These are phyloP conservation scores for Talaromyces atroroseus DNA, from an alignment of 2,329 filamentous ascomycete genomes.

Conservation along the genomic window DNA sequence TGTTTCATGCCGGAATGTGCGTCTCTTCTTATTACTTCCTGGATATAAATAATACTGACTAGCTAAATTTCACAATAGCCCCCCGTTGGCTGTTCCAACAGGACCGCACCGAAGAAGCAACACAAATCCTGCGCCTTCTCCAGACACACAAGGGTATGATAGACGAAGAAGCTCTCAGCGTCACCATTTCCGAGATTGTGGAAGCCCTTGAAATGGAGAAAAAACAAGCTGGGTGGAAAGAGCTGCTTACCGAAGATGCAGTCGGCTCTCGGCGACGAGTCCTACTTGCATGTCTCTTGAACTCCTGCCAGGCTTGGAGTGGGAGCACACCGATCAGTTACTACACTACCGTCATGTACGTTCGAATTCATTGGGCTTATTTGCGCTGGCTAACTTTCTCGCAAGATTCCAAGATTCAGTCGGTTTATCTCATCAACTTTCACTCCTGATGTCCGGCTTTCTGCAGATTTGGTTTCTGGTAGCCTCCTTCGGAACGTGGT, in stretches of 20 bases:
- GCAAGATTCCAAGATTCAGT: constrained; percentile 17
- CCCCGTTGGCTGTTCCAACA: constrained; percentile 21
- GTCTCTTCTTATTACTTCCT: neutral
- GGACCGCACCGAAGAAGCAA: constrained; percentile 16
- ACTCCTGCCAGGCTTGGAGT: constrained; percentile 19
- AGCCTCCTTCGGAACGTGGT: constrained; percentile 22
- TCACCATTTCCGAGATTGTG: constrained; percentile 13
- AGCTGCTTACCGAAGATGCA: constrained; percentile 16
- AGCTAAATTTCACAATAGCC: constrained; percentile 5
- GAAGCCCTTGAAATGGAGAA: constrained; percentile 14
- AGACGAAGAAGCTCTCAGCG: constrained; percentile 18
- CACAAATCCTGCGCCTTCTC: constrained; percentile 18
- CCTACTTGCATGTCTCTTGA: constrained; percentile 14
- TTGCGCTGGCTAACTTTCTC: neutral
- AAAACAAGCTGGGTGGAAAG: constrained; percentile 16
- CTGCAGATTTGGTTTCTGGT: constrained; percentile 24
- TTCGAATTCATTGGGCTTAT: neutral
- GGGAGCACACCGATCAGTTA: constrained; percentile 27
- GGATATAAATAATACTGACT: neutral
- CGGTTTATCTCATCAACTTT: constrained; percentile 18
- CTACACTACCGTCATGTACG: constrained; percentile 22
- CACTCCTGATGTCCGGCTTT: constrained; percentile 23
- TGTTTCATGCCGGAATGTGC: constrained; percentile 21
- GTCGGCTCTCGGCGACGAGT: constrained; percentile 15
- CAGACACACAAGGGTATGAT: constrained; percentile 13